Conservation (phyloP, 495 filamentous ascomycete genomes). For the Cetradonia linearis region DNA sequence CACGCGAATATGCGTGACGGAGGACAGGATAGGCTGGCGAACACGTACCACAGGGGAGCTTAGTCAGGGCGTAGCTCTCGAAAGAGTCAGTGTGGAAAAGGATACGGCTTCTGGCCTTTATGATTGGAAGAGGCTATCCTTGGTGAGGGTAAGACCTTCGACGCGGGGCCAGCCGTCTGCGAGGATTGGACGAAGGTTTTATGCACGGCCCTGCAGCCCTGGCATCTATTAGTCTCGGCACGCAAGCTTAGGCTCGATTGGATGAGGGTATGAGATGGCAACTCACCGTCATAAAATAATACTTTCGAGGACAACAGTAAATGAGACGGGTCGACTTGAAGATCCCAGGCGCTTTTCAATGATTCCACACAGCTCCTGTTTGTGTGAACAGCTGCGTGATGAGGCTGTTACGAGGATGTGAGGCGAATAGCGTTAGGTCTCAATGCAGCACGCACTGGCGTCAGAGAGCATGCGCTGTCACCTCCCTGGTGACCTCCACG, state of each 20-base stretch:
- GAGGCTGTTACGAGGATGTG: constrained; percentile 6
- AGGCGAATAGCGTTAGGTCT: constrained; percentile 24
- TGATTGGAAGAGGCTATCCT: constrained; percentile 24
- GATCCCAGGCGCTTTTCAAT: constrained; percentile 10
- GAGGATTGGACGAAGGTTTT: constrained; percentile 24
- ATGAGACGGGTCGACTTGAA: constrained; percentile 9
- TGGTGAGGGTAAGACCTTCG: constrained; percentile 13
- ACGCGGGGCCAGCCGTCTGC: constrained; percentile 19
- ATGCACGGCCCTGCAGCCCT: constrained; percentile 27
- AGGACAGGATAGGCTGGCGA: constrained; percentile 19
- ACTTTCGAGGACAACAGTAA: constrained; percentile 5
- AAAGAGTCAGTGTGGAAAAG: constrained; percentile 11
- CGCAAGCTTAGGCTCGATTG: constrained; percentile 18
- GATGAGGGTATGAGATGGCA: constrained; percentile 4
- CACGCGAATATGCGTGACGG: constrained; percentile 15
- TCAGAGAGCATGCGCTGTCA: constrained; percentile 25
- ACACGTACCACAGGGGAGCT: constrained; percentile 13
- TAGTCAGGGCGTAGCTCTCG: constrained; percentile 17
- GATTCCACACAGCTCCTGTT: neutral
- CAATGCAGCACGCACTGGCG: constrained; percentile 23
- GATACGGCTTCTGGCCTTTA: constrained; percentile 9
- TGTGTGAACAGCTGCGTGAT: neutral
- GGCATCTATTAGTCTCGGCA: constrained; percentile 23
- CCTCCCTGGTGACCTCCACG: constrained; percentile 12
- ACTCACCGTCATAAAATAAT: constrained; percentile 15